Conservation (phyloP, 1,284 basidiomycete species). For the Amylostereum areolatum region DNA sequence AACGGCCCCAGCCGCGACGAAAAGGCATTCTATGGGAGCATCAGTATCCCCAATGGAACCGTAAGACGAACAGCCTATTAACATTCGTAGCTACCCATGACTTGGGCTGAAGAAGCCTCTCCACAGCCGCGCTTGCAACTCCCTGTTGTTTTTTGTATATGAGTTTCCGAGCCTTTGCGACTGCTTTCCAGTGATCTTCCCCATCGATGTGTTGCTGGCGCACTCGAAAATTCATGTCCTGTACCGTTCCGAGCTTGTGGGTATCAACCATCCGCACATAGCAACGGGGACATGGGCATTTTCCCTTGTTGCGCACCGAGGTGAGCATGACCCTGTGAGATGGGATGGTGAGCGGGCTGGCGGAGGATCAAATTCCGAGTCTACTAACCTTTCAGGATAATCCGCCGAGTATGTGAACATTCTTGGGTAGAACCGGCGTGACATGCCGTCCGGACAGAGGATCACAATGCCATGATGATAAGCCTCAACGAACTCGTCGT, state of each 20-base stretch:
- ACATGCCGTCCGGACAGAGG: constrained; percentile 12
- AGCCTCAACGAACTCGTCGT: constrained; percentile 12
- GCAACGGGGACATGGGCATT: neutral
- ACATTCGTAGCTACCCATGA: neutral
- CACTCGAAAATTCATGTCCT: neutral
- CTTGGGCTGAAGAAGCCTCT: neutral
- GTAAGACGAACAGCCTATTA: neutral
- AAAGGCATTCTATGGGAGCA: neutral
- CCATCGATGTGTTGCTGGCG: neutral
- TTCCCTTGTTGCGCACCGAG: neutral
- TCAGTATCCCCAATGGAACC: neutral
- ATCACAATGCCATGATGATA: constrained; percentile 13
- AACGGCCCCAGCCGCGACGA: neutral
- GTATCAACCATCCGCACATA: neutral
- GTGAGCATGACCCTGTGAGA: neutral
- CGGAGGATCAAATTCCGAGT: neutral
- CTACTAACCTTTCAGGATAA: constrained; percentile 17
- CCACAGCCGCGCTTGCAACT: neutral
- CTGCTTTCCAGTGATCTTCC: neutral
- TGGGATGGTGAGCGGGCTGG: neutral
- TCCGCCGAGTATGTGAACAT: constrained; percentile 17
- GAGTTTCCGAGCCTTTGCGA: neutral
- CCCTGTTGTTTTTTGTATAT: neutral
- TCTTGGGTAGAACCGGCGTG: constrained; percentile 9
- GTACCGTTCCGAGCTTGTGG: neutral